A percentile compares a stretch with the other conserved stretches of the same genome.
These are phyloP conservation scores for Carex parvula DNA, from an alignment of 176 grass and related monocot genomes.

Conservation along the genomic window DNA sequence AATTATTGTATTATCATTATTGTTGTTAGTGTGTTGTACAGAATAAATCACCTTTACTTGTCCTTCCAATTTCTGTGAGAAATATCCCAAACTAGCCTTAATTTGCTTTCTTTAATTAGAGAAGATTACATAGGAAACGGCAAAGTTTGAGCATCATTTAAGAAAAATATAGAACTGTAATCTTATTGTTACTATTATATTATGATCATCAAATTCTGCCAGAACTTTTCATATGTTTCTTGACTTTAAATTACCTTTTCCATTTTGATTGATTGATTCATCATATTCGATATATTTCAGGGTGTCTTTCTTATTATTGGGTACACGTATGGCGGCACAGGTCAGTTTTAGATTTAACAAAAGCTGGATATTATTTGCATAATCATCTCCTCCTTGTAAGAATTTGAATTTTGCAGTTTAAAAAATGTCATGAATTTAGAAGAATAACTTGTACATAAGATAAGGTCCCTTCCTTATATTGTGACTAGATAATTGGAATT, in stretches of 20 bases:
- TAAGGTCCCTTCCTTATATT: neutral
- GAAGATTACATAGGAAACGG: neutral
- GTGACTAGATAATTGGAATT: too few relatives aligned
- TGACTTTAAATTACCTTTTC: neutral
- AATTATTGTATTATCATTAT: neutral
- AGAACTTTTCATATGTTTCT: neutral
- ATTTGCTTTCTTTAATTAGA: neutral
- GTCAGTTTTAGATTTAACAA: constrained; percentile 30
- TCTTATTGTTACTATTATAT: neutral
- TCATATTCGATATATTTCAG: constrained; percentile 31
- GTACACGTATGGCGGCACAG: constrained; percentile 63
- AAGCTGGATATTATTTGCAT: neutral
- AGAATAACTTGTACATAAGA: neutral
- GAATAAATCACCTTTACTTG: neutral
- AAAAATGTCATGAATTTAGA: neutral
- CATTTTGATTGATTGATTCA: neutral
- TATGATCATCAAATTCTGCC: neutral
- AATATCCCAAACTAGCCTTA: neutral
- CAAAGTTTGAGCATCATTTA: neutral
- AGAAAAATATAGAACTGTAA: neutral
- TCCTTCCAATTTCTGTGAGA: neutral
- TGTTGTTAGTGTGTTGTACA: neutral
- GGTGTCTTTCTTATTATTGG: constrained; percentile 70
- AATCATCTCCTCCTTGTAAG: neutral
- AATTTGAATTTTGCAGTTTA: neutral